phyloP scores from a whole-genome alignment of 345 rosid genomes.

The Fremontodendron californicum region DNA sequence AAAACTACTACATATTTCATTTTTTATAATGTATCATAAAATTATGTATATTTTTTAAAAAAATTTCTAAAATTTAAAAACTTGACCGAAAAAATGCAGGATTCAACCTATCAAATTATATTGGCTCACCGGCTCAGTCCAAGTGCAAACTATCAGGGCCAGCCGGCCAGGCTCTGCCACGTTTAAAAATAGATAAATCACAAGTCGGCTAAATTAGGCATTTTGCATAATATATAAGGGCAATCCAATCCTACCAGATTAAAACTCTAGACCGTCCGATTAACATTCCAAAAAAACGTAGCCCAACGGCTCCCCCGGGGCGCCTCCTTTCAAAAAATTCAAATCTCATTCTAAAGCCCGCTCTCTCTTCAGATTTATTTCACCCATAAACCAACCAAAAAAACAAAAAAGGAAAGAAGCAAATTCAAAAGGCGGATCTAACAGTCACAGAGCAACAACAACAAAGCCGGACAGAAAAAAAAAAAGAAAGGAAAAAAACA shows the following conservation, averaged over 20 bases:
- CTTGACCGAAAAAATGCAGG: too few species aligned
- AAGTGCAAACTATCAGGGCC: too few species aligned
- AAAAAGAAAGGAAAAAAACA: neutral
- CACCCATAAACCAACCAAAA: neutral
- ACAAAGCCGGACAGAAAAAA: neutral
- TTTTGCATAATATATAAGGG: neutral
- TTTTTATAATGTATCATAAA: too few species aligned
- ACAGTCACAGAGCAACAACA: neutral
- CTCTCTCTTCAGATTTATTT: constrained; percentile 2
- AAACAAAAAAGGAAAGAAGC: neutral
- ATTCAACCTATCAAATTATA: too few species aligned
- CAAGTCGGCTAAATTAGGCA: neutral
- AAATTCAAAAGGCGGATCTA: neutral
- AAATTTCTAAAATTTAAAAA: too few species aligned
- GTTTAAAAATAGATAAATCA: too few species aligned
- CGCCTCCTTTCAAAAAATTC: neutral
- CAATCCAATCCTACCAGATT: neutral
- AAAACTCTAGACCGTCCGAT: neutral
- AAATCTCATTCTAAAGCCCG: constrained; percentile 1
- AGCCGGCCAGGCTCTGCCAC: too few species aligned
- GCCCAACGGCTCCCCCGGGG: neutral
- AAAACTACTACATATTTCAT: too few species aligned
- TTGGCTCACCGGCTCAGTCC: too few species aligned
- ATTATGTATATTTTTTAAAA: too few species aligned
- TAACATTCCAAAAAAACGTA: neutral